Evolutionary conservation across 768 basidiomycete genomes (phyloP).

Genomic region (Psilocybe cubensis): DNA sequence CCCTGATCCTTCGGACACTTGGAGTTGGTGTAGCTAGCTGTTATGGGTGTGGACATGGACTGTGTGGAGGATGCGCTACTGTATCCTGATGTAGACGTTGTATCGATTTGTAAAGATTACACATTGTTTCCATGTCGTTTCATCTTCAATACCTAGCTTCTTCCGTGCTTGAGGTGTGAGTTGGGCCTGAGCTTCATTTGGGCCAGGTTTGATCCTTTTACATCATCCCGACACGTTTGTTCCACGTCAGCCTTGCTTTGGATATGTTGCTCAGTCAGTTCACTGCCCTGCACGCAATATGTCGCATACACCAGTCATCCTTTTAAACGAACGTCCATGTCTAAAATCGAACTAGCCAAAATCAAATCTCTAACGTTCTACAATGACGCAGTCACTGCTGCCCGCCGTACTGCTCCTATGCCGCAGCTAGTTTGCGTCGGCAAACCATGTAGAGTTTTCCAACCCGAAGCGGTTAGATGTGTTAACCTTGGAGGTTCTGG

Average conservation of each 20-base stretch:
- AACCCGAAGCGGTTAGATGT: constrained; percentile 88
- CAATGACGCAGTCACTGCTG: constrained; percentile 62
- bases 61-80: constrained; percentile 70
- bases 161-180: neutral
- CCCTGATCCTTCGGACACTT: constrained; percentile 71
- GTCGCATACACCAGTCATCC: neutral
- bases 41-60: constrained; percentile 81
- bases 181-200: constrained; percentile 7
- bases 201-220: neutral
- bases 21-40: constrained; percentile 83
- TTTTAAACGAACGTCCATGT: constrained; percentile 43
- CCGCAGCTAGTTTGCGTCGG: constrained; percentile 84
- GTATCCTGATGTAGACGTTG: constrained; percentile 11
- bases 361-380: constrained; percentile 84
- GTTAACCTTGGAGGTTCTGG: constrained; percentile 74
- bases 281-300: neutral
- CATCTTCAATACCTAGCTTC: neutral
- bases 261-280: neutral
- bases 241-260: constrained; percentile 33
- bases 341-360: constrained; percentile 70
- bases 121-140: neutral
- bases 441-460: constrained; percentile 73
- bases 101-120: neutral
- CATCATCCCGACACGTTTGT: constrained; percentile 28
- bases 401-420: constrained; percentile 69